phyloP scores from a whole-genome alignment of 495 filamentous ascomycete genomes.

The Penicillium fimorum region DNA sequence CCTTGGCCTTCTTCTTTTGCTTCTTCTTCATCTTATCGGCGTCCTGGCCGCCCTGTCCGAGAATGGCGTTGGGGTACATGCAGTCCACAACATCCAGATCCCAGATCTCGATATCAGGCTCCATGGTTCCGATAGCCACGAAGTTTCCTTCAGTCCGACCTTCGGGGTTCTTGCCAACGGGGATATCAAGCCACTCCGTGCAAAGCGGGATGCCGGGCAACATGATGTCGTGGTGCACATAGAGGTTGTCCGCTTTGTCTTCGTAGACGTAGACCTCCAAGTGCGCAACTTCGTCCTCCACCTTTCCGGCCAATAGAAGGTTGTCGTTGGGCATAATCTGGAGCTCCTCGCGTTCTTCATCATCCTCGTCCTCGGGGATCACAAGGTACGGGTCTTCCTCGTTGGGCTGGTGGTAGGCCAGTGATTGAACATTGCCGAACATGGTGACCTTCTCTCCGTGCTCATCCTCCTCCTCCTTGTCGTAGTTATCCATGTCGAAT shows the following conservation, averaged over 20 bases:
- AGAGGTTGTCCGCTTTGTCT: constrained; percentile 89
- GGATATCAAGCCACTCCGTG: constrained; percentile 90
- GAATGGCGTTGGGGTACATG: constrained; percentile 96
- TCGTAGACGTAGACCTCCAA: constrained; percentile 98
- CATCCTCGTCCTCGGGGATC: constrained; percentile 68
- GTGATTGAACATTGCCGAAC: constrained; percentile 90
- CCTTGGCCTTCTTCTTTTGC: constrained; percentile 80
- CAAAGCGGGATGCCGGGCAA: constrained; percentile 93
- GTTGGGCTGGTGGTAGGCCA: constrained; percentile 91
- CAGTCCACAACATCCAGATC: constrained; percentile 91
- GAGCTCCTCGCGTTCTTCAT: constrained; percentile 90
- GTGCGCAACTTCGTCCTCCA: constrained; percentile 96
- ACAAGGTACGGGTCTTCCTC: constrained; percentile 96
- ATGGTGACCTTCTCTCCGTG: constrained; percentile 73
- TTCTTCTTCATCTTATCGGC: constrained; percentile 52
- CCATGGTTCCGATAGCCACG: constrained; percentile 93
- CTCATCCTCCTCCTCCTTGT: constrained; percentile 71
- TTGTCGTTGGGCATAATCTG: constrained; percentile 93
- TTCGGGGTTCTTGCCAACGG: constrained; percentile 66
- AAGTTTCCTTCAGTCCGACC: constrained; percentile 70
- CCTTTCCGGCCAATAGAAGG: constrained; percentile 82
- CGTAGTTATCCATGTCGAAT: constrained; percentile 94
- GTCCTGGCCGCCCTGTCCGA: constrained; percentile 74
- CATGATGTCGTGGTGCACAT: constrained; percentile 99
- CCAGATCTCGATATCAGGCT: constrained; percentile 98